phyloP scores from a whole-genome alignment of 371 early-diverging fungal genomes.

The Umbelopsis sp. region DNA sequence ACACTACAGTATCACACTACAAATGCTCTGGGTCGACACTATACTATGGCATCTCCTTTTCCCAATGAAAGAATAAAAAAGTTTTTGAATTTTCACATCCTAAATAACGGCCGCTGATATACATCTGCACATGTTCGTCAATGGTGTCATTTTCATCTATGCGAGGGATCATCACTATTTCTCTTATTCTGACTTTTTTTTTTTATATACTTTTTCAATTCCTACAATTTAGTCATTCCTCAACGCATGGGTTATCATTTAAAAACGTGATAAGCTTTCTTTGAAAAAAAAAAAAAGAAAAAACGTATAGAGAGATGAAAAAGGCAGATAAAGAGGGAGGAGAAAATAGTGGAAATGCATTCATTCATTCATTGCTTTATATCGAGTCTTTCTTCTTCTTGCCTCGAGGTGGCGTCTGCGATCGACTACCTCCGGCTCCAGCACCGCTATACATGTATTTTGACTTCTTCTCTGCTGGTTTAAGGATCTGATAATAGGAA shows the following conservation, averaged over 20 bases:
- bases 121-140: no score
- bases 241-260: background rate
- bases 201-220: no score
- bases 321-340: background rate
- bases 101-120: no score
- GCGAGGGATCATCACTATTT: background rate
- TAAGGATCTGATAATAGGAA: conserved; percentile 60
- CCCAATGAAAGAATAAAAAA: no score
- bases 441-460: conserved; percentile 67
- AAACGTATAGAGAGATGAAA: no score
- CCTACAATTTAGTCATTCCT: background rate
- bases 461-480: conserved; percentile 68
- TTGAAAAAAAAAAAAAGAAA: no score
- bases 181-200: background rate
- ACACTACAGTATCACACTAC: no score
- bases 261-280: background rate
- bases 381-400: conserved; percentile 41
- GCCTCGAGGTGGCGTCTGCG: conserved; percentile 64
- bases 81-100: no score
- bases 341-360: conserved; percentile 10
- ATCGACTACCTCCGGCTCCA: conserved; percentile 49
- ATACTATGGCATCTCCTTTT: no score
- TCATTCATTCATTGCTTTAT: background rate
- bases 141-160: background rate
- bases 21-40: no score